These are phyloP conservation scores for Melanomma pulvis-pyrius DNA, from an alignment of 495 filamentous ascomycete species.

Conservation along the genomic window DNA sequence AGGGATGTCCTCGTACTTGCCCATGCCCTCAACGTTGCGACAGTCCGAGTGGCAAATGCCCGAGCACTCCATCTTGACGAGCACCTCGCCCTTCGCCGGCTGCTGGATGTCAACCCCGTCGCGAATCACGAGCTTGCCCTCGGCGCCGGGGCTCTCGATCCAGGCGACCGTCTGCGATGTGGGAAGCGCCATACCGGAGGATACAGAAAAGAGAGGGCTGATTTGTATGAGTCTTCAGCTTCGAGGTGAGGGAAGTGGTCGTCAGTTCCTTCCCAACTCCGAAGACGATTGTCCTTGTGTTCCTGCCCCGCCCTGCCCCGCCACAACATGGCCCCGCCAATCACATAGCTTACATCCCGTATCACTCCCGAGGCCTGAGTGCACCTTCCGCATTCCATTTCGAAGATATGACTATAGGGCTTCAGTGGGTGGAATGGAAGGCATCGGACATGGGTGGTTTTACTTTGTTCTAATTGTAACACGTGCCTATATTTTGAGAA, in stretches of 20 bases:
- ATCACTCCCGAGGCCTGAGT: background rate
- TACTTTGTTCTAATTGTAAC: no score
- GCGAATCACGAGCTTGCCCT: slow-evolving; percentile 23
- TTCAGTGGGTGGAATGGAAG: no score
- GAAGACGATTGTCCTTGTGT: background rate
- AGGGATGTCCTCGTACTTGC: slow-evolving; percentile 71
- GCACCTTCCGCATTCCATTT: background rate
- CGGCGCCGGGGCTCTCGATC: slow-evolving; percentile 28
- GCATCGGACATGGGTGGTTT: no score
- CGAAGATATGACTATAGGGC: no score
- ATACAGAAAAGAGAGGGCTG: background rate
- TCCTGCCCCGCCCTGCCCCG: background rate
- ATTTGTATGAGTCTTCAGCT: background rate
- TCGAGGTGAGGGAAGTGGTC: background rate
- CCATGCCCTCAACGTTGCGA: slow-evolving; percentile 84
- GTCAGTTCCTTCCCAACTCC: background rate
- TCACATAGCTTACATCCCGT: background rate
- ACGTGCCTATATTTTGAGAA: no score
- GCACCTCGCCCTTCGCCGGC: slow-evolving; percentile 80
- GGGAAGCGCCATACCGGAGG: background rate
- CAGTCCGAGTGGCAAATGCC: slow-evolving; percentile 86
- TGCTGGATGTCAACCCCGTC: slow-evolving; percentile 62
- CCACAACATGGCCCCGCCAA: background rate
- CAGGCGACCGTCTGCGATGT: slow-evolving; percentile 28
- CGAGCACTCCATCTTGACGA: slow-evolving; percentile 87